Evolutionary conservation across 192 early-diverging fungal species (phyloP).

Genomic region (Helicostylum pulchrum): DNA sequence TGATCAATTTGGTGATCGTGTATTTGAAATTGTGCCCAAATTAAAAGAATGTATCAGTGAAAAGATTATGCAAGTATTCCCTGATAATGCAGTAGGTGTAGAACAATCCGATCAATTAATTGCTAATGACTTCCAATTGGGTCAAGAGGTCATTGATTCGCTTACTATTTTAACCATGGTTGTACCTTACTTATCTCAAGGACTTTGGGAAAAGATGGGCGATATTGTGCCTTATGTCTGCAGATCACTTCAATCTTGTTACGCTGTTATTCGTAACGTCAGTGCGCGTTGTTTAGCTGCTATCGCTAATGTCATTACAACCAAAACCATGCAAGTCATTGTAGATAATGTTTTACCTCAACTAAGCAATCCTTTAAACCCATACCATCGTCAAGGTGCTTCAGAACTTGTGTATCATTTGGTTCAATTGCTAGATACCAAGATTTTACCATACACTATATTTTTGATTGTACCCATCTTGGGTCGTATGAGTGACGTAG

Average conservation of each 20-base stretch:
- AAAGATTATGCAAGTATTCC: constrained; percentile 44
- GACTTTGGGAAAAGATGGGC: constrained; percentile 43
- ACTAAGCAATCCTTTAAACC: constrained; percentile 66
- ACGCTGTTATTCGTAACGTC: constrained; percentile 72
- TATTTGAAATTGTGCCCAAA: constrained; percentile 72
- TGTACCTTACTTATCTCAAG: constrained; percentile 55
- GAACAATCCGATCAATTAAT: constrained; percentile 29
- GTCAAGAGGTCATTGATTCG: constrained; percentile 75
- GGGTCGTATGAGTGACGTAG: constrained; percentile 93
- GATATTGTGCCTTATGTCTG: constrained; percentile 64
- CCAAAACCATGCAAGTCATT: constrained; percentile 73
- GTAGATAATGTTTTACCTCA: constrained; percentile 76
- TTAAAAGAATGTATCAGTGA: constrained; percentile 60
- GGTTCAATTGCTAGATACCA: constrained; percentile 71
- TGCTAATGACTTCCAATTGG: constrained; percentile 18
- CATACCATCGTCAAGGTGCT: constrained; percentile 80
- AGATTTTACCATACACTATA: constrained; percentile 92
- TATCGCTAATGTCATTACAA: constrained; percentile 64
- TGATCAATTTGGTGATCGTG: constrained; percentile 54
- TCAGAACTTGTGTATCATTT: constrained; percentile 81
- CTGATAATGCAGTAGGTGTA: constrained; percentile 21
- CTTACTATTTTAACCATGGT: constrained; percentile 71
- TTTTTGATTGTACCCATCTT: constrained; percentile 96
- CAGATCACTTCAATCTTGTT: constrained; percentile 61
- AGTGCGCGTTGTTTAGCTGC: constrained; percentile 77